Evolutionary conservation across 805 yeast genomes (phyloP).

Genomic region (Metschnikowia similis): DNA sequence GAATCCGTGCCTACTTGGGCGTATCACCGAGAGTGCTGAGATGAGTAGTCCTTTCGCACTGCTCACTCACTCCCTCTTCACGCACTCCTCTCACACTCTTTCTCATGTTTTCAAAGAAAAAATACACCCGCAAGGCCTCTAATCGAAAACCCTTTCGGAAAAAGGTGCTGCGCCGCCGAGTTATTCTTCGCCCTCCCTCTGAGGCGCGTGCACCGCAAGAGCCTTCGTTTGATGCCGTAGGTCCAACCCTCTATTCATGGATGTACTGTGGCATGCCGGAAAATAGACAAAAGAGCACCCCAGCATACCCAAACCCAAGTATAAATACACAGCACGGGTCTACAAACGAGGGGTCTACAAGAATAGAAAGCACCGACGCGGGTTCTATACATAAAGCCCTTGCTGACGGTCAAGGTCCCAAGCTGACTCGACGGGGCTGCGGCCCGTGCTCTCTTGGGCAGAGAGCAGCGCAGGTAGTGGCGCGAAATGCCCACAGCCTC

Average conservation of each 20-base stretch:
- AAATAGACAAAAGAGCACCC: neutral
- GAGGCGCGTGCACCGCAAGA: slow-evolving; percentile 1
- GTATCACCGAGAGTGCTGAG: too few relatives aligned
- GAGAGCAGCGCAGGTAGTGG: slow-evolving; percentile 27
- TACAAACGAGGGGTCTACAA: too few relatives aligned
- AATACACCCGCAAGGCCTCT: slow-evolving; percentile 8
- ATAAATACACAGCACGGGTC: too few relatives aligned
- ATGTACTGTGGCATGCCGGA: neutral
- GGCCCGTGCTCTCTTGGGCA: slow-evolving; percentile 5
- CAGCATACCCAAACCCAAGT: too few relatives aligned
- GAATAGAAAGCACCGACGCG: too few relatives aligned
- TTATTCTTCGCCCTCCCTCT: slow-evolving; percentile 3
- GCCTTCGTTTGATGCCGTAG: slow-evolving; percentile 16
- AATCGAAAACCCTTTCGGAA: slow-evolving; percentile 8
- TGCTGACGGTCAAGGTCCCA: neutral
- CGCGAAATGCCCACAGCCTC: slow-evolving; percentile 23
- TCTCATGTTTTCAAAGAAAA: slow-evolving; percentile 14
- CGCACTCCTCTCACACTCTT: neutral
- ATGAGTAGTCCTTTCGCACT: neutral
- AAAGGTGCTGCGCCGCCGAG: slow-evolving; percentile 2
- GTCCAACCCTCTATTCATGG: slow-evolving; percentile 17
- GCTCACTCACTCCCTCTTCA: neutral
- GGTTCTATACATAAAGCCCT: too few relatives aligned
- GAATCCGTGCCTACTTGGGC: too few relatives aligned
- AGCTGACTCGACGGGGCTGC: neutral